These are phyloP conservation scores for Bonia amplexicaulis DNA, from an alignment of 176 grass and related monocot species.

Conservation along the genomic window DNA sequence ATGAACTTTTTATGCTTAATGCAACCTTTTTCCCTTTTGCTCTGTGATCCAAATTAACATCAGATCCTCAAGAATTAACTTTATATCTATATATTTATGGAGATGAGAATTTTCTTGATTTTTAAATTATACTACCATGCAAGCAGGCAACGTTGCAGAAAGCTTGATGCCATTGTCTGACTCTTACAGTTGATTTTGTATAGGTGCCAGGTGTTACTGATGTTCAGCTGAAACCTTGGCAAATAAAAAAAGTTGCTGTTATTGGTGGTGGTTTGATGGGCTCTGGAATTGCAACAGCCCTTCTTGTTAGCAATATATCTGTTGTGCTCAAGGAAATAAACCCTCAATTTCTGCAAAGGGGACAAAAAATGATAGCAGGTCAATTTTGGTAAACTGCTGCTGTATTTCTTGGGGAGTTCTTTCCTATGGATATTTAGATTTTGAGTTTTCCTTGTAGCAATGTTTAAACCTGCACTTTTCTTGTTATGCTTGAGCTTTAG, in stretches of 20 bases:
- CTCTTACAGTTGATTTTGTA: slow-evolving; percentile 23
- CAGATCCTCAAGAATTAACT: background rate
- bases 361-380: slow-evolving; percentile 90
- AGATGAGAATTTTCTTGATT: background rate
- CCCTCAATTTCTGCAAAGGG: slow-evolving; percentile 77
- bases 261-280: slow-evolving; percentile 99
- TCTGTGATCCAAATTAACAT: background rate
- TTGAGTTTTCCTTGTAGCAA: background rate
- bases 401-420: background rate
- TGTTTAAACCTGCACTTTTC: background rate
- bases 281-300: slow-evolving; percentile 95
- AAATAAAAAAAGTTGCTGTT: slow-evolving; percentile 84
- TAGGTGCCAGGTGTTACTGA: slow-evolving; percentile 95
- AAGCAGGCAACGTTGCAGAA: background rate
- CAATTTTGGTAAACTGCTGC: slow-evolving; percentile 5
- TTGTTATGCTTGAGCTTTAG: background rate
- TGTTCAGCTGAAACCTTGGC: slow-evolving; percentile 80
- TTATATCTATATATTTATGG: background rate
- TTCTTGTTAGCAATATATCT: slow-evolving; percentile 76
- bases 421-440: background rate
- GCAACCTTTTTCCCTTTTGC: background rate
- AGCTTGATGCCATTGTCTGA: slow-evolving; percentile 14
- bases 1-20: background rate
- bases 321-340: slow-evolving; percentile 96
- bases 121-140: background rate